Conservation (phyloP, 225 moss, liverwort and hornwort genomes). For the Physcomitrium patens region DNA sequence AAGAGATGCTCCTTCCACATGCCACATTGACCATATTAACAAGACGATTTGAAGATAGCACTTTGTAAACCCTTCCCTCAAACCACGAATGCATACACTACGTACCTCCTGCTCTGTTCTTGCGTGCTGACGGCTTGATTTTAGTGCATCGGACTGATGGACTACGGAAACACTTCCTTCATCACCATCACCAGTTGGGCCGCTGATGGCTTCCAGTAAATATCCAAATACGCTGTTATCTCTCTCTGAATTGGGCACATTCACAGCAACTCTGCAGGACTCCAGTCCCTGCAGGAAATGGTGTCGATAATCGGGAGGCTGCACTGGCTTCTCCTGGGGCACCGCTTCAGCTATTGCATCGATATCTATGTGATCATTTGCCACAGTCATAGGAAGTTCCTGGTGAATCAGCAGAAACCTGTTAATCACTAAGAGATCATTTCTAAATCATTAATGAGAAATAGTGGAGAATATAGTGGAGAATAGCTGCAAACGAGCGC, state of each 20-base stretch:
- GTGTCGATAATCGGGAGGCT: constrained; percentile 18
- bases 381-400: constrained; percentile 36
- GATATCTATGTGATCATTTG: constrained; percentile 16
- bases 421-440: constrained; percentile 11
- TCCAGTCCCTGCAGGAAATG: constrained; percentile 26
- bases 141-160: constrained; percentile 8
- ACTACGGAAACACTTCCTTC: constrained; percentile 22
- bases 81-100: background rate
- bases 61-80: background rate
- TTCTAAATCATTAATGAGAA: background rate
- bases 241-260: constrained; percentile 26
- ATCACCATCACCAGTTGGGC: constrained; percentile 39
- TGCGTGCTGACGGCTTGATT: constrained; percentile 11
- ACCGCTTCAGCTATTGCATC: constrained; percentile 16
- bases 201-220: constrained; percentile 52
- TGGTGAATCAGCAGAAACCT: constrained; percentile 22
- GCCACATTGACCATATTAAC: background rate
- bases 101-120: constrained; percentile 42
- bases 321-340: constrained; percentile 19
- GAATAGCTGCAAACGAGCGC: constrained; percentile 11
- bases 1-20: background rate
- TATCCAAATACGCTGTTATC: constrained; percentile 52
- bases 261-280: constrained; percentile 26
- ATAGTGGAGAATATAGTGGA: constrained; percentile 10
- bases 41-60: background rate